Percentiles rank a stretch among this genome's conserved stretches.
Evolutionary conservation across 192 early-diverging fungal species (phyloP).

Genomic region (Coemansia sp.): DNA sequence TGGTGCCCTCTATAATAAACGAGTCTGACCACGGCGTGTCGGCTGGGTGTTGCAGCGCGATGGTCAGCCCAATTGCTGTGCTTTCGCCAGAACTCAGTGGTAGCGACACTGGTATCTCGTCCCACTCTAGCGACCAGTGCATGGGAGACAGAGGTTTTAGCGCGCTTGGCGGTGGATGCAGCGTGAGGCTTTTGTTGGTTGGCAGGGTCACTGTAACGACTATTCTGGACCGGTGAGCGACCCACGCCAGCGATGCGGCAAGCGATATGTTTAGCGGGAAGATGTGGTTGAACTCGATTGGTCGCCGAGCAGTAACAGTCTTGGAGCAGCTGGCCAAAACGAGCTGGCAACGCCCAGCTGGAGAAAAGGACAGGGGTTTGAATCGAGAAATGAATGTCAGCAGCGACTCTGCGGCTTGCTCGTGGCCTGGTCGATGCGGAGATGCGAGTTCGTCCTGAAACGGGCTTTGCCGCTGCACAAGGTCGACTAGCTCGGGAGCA

Average conservation of each 20-base stretch:
- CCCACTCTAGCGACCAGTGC: slow-evolving; percentile 39
- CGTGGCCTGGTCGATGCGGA: neutral
- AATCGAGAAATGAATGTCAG: slow-evolving; percentile 17
- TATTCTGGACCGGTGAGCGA: slow-evolving; percentile 10
- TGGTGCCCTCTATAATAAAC: slow-evolving; percentile 8
- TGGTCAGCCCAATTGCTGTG: slow-evolving; percentile 9
- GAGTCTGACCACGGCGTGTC: slow-evolving; percentile 38
- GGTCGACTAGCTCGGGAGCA: slow-evolving; percentile 1
- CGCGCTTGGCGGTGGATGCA: slow-evolving; percentile 4
- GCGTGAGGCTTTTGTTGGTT: slow-evolving; percentile 6
- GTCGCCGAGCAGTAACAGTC: neutral
- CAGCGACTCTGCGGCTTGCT: neutral
- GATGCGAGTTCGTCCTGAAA: neutral
- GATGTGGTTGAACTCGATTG: slow-evolving; percentile 35
- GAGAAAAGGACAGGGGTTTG: slow-evolving; percentile 16
- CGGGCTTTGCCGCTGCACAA: neutral
- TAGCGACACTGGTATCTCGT: slow-evolving; percentile 17
- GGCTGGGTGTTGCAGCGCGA: slow-evolving; percentile 9
- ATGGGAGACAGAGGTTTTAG: slow-evolving; percentile 13
- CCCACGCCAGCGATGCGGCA: slow-evolving; percentile 18
- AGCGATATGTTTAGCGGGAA: slow-evolving; percentile 34
- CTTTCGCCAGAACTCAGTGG: slow-evolving; percentile 46
- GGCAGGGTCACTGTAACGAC: slow-evolving; percentile 22
- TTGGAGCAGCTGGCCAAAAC: slow-evolving; percentile 10
- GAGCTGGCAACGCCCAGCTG: slow-evolving; percentile 20